Base-by-base conservation (phyloP, 1,139 yeast species). In the Taphrina populina region DNA sequence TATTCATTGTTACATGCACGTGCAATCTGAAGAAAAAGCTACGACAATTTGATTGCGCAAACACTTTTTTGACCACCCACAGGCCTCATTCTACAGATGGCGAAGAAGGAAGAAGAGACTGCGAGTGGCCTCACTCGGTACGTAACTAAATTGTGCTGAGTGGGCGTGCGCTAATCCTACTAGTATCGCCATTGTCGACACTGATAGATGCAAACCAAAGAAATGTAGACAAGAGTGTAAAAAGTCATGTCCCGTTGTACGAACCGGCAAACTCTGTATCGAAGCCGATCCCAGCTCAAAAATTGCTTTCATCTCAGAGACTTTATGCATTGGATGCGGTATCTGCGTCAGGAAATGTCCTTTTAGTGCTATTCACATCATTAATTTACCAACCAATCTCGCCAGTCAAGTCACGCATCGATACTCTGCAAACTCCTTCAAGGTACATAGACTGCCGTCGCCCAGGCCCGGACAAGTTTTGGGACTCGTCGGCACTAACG, bases 401-500 rank as follows among this genome's bases (percentile, higher is more conserved):
- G 97, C 90, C 53, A 75, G 77, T 54, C 92, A 92, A 71, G 94
- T 92, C 58, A 88, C 97, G 37, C 97, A 92, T 72, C 83, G 98
- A 76, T 92, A 92, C 72, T 87, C 96, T 47, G 98, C 97, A 59
- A 92, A 92, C 72, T 88, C 96, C 52, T 92, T 92, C 82, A 92
- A 92, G 73, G 79, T 92, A 67, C 98, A 92, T 71, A 81, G 98
- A 71, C 78, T 92, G 66, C 98, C 98, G 20, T 90, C 96, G 59
- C 98, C 98, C 63, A 84, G 98, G 74, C 97, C 98, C 4, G 98
- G 97, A 59, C 98, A 92, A 73, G 98, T 92, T 46, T 78, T 92
- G 64, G 98, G 98, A 63, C 79, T 92, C 65, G 98, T 92, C 51
- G 98, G 98, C 68, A 87, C 97, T 59, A 92, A 92, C 76, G 98